phyloP scores from a whole-genome alignment of 345 rosid species.

The Durio zibethinus region DNA sequence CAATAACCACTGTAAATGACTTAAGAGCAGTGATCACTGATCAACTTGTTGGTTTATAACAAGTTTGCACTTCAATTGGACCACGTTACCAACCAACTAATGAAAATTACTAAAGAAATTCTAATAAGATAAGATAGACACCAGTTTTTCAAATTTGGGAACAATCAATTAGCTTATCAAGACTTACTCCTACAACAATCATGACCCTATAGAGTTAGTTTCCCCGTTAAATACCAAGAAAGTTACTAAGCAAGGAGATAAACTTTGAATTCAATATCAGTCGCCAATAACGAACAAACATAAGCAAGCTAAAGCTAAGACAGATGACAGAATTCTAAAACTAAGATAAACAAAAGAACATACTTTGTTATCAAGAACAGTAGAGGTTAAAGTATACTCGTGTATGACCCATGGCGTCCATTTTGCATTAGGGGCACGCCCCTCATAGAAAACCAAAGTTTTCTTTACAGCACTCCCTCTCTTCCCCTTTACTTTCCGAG shows the following conservation, averaged over 20 bases:
- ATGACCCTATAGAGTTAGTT: background rate
- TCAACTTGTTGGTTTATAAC: background rate
- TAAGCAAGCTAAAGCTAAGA: background rate
- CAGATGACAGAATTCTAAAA: background rate
- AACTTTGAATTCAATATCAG: background rate
- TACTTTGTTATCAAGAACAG: background rate
- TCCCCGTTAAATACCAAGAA: background rate
- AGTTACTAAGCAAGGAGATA: background rate
- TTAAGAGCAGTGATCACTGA: background rate
- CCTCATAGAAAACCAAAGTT: background rate
- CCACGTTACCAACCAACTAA: background rate
- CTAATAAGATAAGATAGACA: background rate
- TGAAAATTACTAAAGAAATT: background rate
- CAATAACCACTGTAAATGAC: background rate
- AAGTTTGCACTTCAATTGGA: background rate
- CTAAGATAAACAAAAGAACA: background rate
- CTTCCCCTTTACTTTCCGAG: background rate
- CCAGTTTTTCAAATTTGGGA: background rate
- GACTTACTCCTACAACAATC: background rate
- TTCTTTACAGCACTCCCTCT: background rate
- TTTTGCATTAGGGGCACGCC: background rate
- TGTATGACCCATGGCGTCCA: conserved; percentile 22
- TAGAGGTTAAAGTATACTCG: conserved; percentile 8
- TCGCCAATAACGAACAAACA: background rate
- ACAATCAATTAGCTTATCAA: background rate